A percentile compares a stretch with the other conserved stretches of the same genome.
Evolutionary conservation across 805 yeast species (phyloP).

Genomic region (Maudiozyma pseudohumilis): DNA sequence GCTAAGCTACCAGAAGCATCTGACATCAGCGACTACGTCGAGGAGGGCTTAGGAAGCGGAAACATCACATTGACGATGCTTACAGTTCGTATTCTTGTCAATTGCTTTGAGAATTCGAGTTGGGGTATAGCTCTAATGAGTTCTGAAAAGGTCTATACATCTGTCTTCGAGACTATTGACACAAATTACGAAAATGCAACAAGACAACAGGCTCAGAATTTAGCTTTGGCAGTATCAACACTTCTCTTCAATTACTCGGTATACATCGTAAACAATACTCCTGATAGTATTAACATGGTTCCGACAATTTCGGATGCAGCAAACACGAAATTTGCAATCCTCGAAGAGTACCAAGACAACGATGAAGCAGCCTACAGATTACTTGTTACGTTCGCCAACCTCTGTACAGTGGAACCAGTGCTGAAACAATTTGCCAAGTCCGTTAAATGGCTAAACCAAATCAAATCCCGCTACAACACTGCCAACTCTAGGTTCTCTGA

Average conservation of each 20-base stretch:
- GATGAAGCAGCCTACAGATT: conserved; percentile 65
- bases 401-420: conserved; percentile 30
- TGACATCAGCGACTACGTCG: conserved; percentile 33
- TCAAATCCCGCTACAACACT: conserved; percentile 13
- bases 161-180: conserved; percentile 32
- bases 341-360: conserved; percentile 29
- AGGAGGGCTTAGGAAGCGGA: conserved; percentile 31
- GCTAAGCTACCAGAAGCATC: conserved; percentile 33
- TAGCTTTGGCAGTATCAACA: conserved; percentile 39
- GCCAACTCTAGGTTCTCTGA: conserved; percentile 18
- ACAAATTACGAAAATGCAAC: conserved; percentile 18
- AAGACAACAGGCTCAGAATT: conserved; percentile 22
- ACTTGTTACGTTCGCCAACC: conserved; percentile 53
- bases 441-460: conserved; percentile 22
- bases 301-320: conserved; percentile 26
- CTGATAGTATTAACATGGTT: conserved; percentile 17
- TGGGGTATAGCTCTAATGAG: conserved; percentile 41
- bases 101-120: conserved; percentile 36
- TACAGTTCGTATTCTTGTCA: conserved; percentile 47
- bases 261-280: conserved; percentile 26
- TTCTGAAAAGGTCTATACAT: conserved; percentile 28
- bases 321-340: conserved; percentile 21
- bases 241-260: conserved; percentile 41
- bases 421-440: conserved; percentile 25
- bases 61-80: conserved; percentile 34